Evolutionary conservation across 2,329 filamentous ascomycete genomes (phyloP), one percentile per base, ranked within the genome.

Genomic region (Alternaria longipes): DNA sequence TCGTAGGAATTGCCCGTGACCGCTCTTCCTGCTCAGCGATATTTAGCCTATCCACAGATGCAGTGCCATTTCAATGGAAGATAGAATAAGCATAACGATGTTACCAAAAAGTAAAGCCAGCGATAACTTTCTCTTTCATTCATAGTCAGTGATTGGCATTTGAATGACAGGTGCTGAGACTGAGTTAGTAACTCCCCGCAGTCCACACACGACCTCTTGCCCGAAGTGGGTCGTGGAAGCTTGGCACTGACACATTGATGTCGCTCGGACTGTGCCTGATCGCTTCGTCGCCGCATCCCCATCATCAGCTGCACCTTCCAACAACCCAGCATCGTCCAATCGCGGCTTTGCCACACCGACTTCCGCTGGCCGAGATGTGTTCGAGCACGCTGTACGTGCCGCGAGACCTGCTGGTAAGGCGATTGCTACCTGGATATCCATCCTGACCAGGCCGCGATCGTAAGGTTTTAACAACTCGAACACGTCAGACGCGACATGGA

Each of bases 221-320:
- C 57, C 52, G 44, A 59, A 38, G 55, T 54, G 47, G 42, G 41
- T 14, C 44, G 28, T 40, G 22, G 42, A 41, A 45, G 45, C 63
- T 65, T 65, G 60, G 63, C 60, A 63, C 30, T 56, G 59, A 56
- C 56, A 54, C 54, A 50, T 50, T 22, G 46, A 61, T 54, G 40
- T 18, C 53, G 30, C 38, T 30, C 52, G 22, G 40, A 40, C 46
- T 11, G 34, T 47, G 30, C n/a, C 26, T 45, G 12, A 49, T 36
- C 36, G 47, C 55, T 24, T 52, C 47, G 40, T 34, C 53, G 47
- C 56, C 36, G 58, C 59, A 38, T 54, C 44, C 30, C 54, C 58
- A 51, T 26, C 24, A 32, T 55, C 30, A 38, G 32, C 32, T 55
- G 49, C 51, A 47, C 38, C 38, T 49, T 51, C 28, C 16, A n/a